Evolutionary conservation across 768 basidiomycete genomes (phyloP).

Genomic region (Pisolithus albus): DNA sequence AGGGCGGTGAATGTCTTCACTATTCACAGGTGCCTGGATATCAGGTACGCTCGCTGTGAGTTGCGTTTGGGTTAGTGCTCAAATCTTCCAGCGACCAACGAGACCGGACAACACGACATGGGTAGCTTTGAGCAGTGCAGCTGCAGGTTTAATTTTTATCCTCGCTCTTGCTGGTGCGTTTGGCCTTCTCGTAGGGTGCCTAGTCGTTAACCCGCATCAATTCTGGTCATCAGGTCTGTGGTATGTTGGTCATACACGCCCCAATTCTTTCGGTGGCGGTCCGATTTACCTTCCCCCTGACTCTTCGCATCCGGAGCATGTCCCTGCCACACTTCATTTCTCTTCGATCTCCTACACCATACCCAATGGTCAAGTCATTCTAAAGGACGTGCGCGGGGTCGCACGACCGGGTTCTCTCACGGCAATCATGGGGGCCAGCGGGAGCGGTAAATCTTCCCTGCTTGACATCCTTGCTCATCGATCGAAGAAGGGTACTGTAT

Average conservation of each 20-base stretch:
- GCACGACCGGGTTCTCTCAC: conserved; percentile 87
- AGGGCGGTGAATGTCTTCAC: conserved; percentile 90
- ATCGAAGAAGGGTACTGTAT: conserved; percentile 70
- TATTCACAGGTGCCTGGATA: conserved; percentile 95
- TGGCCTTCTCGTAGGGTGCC: background rate
- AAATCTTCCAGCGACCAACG: conserved; percentile 48
- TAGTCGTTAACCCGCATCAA: conserved; percentile 5
- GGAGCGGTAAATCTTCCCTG: conserved; percentile 93
- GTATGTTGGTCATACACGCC: conserved; percentile 76
- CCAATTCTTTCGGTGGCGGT: conserved; percentile 36
- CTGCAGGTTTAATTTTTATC: conserved; percentile 70
- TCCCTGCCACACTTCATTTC: conserved; percentile 92
- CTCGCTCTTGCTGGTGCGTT: conserved; percentile 52
- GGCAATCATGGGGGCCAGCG: conserved; percentile 96
- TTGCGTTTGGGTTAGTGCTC: background rate
- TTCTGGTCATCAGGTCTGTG: conserved; percentile 53
- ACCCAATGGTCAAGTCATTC: conserved; percentile 50
- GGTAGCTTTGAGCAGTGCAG: conserved; percentile 79
- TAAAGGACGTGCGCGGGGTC: conserved; percentile 76
- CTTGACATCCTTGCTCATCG: conserved; percentile 94
- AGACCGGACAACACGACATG: conserved; percentile 79
- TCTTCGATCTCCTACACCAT: conserved; percentile 76
- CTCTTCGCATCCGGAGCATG: conserved; percentile 70
- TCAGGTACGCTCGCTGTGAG: conserved; percentile 33
- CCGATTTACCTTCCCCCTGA: conserved; percentile 85